phyloP scores from a whole-genome alignment of 2,329 filamentous ascomycete species.

The Microsporum canis region DNA sequence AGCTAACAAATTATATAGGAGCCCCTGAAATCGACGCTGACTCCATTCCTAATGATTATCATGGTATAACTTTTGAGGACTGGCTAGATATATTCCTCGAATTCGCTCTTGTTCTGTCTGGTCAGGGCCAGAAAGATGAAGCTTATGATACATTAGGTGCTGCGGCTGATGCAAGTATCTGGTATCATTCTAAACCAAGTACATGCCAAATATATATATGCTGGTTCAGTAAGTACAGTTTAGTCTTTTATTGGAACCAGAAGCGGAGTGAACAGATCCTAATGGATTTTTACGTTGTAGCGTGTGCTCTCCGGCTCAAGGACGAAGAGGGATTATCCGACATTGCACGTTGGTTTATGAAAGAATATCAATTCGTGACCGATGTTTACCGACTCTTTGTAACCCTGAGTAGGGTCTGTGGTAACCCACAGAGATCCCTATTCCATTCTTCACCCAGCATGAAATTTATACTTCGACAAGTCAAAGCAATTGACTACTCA shows the following conservation, averaged over 20 bases:
- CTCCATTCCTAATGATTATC: conserved; percentile 47
- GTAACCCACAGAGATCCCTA: conserved; percentile 48
- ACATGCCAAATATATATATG: conserved; percentile 64
- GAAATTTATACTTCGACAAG: conserved; percentile 83
- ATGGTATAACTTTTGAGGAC: conserved; percentile 65
- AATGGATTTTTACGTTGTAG: conserved; percentile 30
- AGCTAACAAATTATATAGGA: conserved; percentile 6
- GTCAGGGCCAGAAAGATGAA: conserved; percentile 53
- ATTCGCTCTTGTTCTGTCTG: conserved; percentile 67
- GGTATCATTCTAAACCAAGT: conserved; percentile 57
- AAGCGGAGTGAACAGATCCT: conserved; percentile 14
- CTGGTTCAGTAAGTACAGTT: conserved; percentile 52
- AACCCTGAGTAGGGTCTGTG: conserved; percentile 62
- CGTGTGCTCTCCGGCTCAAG: conserved; percentile 69
- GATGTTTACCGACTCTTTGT: conserved; percentile 78
- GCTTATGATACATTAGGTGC: conserved; percentile 72
- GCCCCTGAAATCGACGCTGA: conserved; percentile 10
- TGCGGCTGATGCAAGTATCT: conserved; percentile 70
- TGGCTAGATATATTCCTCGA: conserved; percentile 90
- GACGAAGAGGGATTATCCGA: conserved; percentile 66
- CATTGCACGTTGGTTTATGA: conserved; percentile 72
- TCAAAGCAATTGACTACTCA: conserved; percentile 76
- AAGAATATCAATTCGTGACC: conserved; percentile 64
- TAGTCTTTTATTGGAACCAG: not conserved
- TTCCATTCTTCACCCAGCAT: conserved; percentile 74